Evolutionary conservation across 2,329 filamentous ascomycete genomes (phyloP), one percentile per base, ranked within the genome.

Genomic region (Hysterium pulicare): DNA sequence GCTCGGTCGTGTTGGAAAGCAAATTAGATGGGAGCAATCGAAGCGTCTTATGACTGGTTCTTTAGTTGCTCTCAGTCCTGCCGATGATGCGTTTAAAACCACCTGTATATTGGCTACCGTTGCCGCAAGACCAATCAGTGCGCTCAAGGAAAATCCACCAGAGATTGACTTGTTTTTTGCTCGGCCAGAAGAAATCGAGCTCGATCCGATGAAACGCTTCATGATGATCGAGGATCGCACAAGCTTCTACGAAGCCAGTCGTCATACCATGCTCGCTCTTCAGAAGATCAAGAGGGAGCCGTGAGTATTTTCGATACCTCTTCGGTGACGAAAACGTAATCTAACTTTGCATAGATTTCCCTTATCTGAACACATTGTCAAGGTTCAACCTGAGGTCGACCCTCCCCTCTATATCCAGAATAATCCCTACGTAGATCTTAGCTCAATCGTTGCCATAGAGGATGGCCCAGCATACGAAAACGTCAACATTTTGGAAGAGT

Each of bases 81-180:
- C 61, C 0, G 52, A 65, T 0, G 84, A 95, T 54, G 71, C 69
- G 5, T 94, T 94, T 55, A 58, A 71, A 21, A 78, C 62, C 0
- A 73, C 79, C 23, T 90, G 86, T 50, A 78, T 84, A 31, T 72
- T 93, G 3, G 90, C 85, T 0, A 73, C 81, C 2, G 77, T 96
- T 17, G 86, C 86, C 4, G 86, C 86, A 13, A 76, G 87, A 10
- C 80, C 82, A 0, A 61, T 88, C 3, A 66, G 72, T 1, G 79
- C 78, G 0, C 67, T 94, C 0, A 75, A 84, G 30, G 73, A 79
- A 23, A 78, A 81, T 33, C 83, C 86, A 0, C 84, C 87, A 0
- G 77, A 83, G 24, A 76, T 95, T 13, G 88, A 95, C 50, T 70
- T 95, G 0, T 84, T 84, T 56, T 90, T 89, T 70, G 77, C 79